Evolutionary conservation across 2,329 filamentous ascomycete species (phyloP).

Genomic region (Ophioceras dolichostomum): DNA sequence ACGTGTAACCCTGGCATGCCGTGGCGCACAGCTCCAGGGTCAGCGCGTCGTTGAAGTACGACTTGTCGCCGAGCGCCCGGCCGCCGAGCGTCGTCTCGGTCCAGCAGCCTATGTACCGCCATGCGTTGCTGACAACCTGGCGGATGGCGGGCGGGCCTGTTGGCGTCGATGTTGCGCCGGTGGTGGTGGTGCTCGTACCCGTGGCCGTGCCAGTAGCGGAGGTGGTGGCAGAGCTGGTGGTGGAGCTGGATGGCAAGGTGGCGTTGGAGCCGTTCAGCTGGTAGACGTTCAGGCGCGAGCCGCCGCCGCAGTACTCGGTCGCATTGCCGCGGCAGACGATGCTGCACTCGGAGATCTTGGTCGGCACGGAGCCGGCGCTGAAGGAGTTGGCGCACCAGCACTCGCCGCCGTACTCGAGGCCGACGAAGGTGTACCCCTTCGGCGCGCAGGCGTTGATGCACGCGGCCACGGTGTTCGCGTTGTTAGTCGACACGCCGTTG

Average conservation of each 20-base stretch:
- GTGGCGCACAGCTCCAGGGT: slow-evolving; percentile 34
- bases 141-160: slow-evolving; percentile 23
- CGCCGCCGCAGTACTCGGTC: slow-evolving; percentile 10
- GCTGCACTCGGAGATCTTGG: slow-evolving; percentile 14
- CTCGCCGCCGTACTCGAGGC: slow-evolving; percentile 19
- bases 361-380: slow-evolving; percentile 7
- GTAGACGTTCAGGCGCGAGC: slow-evolving; percentile 8
- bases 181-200: neutral
- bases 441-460: slow-evolving; percentile 9
- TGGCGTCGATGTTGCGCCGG: slow-evolving; percentile 1
- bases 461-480: slow-evolving; percentile 11
- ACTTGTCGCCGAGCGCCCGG: slow-evolving; percentile 38
- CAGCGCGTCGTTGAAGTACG: slow-evolving; percentile 21
- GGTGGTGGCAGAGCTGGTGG: slow-evolving; percentile 5
- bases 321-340: slow-evolving; percentile 11
- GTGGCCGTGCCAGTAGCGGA: slow-evolving; percentile 3
- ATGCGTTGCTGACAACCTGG: slow-evolving; percentile 25
- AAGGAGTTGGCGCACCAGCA: slow-evolving; percentile 11
- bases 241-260: neutral
- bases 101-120: slow-evolving; percentile 42
- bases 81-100: slow-evolving; percentile 36
- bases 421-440: slow-evolving; percentile 15
- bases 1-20: slow-evolving; percentile 27
- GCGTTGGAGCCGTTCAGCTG: slow-evolving; percentile 5
- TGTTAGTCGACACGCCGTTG: slow-evolving; percentile 4